Percentiles rank a stretch among this genome's conserved stretches.
These are phyloP conservation scores for Neofusicoccum sp. DNA, from an alignment of 2,329 filamentous ascomycete species.

Conservation along the genomic window DNA sequence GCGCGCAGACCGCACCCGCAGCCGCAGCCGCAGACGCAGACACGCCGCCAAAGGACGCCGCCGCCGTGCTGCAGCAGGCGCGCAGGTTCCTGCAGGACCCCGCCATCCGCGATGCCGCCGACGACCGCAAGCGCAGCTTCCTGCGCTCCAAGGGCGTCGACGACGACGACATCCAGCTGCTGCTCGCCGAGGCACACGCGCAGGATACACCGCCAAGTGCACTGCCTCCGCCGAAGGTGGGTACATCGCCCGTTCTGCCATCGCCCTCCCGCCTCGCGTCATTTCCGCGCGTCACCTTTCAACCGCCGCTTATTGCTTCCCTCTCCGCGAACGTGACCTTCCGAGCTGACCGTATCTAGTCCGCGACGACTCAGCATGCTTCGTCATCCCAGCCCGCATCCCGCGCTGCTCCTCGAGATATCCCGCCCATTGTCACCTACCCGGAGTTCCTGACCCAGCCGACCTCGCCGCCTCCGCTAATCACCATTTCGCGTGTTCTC, in stretches of 20 bases:
- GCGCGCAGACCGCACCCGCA: constrained; percentile 20
- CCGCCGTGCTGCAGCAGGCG: constrained; percentile 60
- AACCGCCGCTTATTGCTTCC: background rate
- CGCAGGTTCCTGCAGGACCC: constrained; percentile 74
- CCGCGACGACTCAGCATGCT: constrained; percentile 3
- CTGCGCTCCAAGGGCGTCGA: constrained; percentile 73
- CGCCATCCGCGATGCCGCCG: constrained; percentile 64
- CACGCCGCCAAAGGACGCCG: background rate
- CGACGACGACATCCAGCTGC: constrained; percentile 63
- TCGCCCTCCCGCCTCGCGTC: background rate
- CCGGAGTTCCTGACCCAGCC: constrained; percentile 63
- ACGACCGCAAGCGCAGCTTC: constrained; percentile 73
- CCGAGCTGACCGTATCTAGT: constrained; percentile 4
- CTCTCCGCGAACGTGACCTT: background rate
- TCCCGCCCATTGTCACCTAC: constrained; percentile 65
- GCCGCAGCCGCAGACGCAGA: constrained; percentile 17
- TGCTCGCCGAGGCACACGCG: constrained; percentile 50
- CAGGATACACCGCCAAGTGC: constrained; percentile 17
- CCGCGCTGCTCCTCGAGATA: constrained; percentile 36
- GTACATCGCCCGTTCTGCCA: background rate
- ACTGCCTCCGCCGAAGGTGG: constrained; percentile 1
- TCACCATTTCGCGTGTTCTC: constrained; percentile 56
- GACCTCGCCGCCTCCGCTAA: constrained; percentile 57
- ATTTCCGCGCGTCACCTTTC: background rate
- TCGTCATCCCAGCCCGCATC: background rate